A percentile compares a stretch with the other conserved stretches of the same genome.
Evolutionary conservation across 2,329 filamentous ascomycete species (phyloP).

Genomic region (Diaporthe humulicola): DNA sequence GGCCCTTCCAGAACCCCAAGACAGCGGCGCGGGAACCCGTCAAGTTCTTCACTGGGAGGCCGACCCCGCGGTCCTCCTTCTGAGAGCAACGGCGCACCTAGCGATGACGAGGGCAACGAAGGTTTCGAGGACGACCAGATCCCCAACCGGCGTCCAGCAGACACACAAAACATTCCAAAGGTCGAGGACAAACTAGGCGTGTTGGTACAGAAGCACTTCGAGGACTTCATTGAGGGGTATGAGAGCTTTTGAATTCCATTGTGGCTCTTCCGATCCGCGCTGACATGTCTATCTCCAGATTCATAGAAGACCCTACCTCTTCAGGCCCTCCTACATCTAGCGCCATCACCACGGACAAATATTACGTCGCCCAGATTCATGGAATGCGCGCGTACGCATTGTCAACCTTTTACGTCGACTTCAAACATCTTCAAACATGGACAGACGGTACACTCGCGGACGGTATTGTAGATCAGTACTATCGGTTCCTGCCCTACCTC

Average conservation of each 20-base stretch:
- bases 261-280: not conserved
- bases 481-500: constrained; percentile 93
- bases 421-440: constrained; percentile 83
- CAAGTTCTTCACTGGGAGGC: constrained; percentile 61
- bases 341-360: constrained; percentile 81
- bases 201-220: constrained; percentile 81
- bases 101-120: constrained; percentile 70
- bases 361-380: constrained; percentile 87
- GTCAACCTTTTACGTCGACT: constrained; percentile 91
- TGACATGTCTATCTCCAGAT: constrained; percentile 56
- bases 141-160: constrained; percentile 62
- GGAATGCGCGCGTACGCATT: constrained; percentile 80
- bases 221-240: constrained; percentile 83
- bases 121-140: constrained; percentile 76
- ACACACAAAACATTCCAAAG: constrained; percentile 70
- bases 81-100: constrained; percentile 71
- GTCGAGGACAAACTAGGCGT: constrained; percentile 84
- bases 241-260: constrained; percentile 44
- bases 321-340: constrained; percentile 76
- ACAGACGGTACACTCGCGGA: constrained; percentile 86
- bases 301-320: constrained; percentile 76
- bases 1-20: constrained; percentile 62
- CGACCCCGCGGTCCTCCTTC: constrained; percentile 72
- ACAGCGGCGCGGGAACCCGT: constrained; percentile 58
- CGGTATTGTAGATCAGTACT: constrained; percentile 91